phyloP scores from a whole-genome alignment of 2,329 filamentous ascomycete species.

The Amauroascus verrucosus region DNA sequence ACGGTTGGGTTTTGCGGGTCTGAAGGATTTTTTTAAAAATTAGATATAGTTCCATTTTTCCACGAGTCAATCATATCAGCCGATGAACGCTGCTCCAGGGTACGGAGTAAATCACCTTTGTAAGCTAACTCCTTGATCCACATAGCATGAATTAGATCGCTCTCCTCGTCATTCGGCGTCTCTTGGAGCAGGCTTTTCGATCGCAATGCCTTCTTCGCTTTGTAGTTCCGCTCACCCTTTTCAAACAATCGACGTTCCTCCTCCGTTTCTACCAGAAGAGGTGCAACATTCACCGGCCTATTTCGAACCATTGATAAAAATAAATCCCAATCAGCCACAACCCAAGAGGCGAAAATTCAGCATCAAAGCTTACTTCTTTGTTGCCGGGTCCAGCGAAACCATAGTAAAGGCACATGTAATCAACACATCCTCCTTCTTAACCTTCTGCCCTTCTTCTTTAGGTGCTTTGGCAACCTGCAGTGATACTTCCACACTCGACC shows the following conservation, averaged over 20 bases:
- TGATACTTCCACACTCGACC: conserved; percentile 64
- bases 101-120: conserved; percentile 34
- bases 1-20: conserved; percentile 20
- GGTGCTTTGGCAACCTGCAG: conserved; percentile 62
- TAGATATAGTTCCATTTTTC: not conserved
- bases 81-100: not conserved
- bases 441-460: conserved; percentile 41
- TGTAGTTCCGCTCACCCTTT: conserved; percentile 55
- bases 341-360: not conserved
- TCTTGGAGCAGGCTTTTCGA: conserved; percentile 53
- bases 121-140: conserved; percentile 60
- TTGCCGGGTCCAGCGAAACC: conserved; percentile 60
- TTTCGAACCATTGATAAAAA: not conserved
- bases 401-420: conserved; percentile 68
- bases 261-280: conserved; percentile 51
- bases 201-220: conserved; percentile 54
- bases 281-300: conserved; percentile 52
- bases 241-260: conserved; percentile 56
- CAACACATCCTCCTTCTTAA: conserved; percentile 51
- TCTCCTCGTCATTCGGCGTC: conserved; percentile 61
- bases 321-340: not conserved
- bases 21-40: not conserved
- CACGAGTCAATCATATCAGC: not conserved
- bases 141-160: conserved; percentile 60
- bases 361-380: conserved; percentile 44